Evolutionary conservation across 2,329 filamentous ascomycete genomes (phyloP).

Genomic region (Fusarium tricinctum): DNA sequence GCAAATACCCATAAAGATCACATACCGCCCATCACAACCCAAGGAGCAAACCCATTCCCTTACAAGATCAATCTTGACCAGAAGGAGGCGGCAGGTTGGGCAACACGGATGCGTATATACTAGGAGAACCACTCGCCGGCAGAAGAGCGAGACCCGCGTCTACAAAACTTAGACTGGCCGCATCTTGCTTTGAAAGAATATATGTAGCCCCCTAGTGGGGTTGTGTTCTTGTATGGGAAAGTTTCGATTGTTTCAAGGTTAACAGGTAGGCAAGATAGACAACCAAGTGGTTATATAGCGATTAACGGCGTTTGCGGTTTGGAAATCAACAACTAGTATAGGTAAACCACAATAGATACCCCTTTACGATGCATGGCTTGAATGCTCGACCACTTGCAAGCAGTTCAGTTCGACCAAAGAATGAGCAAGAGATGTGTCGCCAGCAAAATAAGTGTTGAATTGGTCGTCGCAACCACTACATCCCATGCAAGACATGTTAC

Average conservation of each 20-base stretch:
- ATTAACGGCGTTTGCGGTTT: conserved; percentile 40
- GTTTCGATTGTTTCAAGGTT: background rate
- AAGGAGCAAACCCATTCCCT: conserved; percentile 93
- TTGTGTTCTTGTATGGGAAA: background rate
- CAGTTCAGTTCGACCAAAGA: background rate
- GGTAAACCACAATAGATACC: conserved; percentile 44
- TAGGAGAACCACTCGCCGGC: conserved; percentile 51
- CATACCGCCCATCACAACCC: conserved; percentile 96
- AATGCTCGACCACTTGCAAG: background rate
- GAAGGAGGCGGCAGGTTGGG: conserved; percentile 79
- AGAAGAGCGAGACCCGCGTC: background rate
- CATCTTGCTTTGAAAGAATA: background rate
- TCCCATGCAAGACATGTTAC: background rate
- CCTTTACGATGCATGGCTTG: conserved; percentile 27
- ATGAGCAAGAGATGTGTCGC: background rate
- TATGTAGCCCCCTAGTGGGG: background rate
- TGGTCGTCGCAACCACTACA: conserved; percentile 3
- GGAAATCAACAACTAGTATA: conserved; percentile 22
- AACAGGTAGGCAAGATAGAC: background rate
- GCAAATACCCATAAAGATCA: conserved; percentile 94
- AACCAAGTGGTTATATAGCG: conserved; percentile 13
- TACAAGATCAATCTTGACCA: conserved; percentile 94
- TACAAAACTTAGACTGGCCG: background rate
- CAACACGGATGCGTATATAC: conserved; percentile 82
- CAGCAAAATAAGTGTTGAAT: background rate